A percentile compares a stretch with the other conserved stretches of the same genome.
phyloP scores from a whole-genome alignment of 2,329 filamentous ascomycete genomes.

The Exophiala bonariae region DNA sequence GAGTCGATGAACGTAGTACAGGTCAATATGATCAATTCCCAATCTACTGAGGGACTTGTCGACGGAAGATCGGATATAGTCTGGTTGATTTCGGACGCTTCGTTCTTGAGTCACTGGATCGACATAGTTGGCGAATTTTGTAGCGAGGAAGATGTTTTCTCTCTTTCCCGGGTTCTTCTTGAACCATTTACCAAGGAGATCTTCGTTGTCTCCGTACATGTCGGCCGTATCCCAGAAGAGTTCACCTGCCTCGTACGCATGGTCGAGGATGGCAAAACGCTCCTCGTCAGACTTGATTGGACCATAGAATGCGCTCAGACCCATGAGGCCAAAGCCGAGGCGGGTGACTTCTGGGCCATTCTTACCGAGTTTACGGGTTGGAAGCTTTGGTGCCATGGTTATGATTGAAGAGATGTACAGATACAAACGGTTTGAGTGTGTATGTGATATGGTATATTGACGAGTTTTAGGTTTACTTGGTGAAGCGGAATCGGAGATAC shows the following conservation, averaged over 20 bases:
- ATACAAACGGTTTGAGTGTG: too few relatives aligned
- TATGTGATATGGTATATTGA: too few relatives aligned
- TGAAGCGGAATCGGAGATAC: too few relatives aligned
- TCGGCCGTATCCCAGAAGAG: conserved; percentile 37
- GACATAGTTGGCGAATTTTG: conserved; percentile 27
- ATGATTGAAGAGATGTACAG: too few relatives aligned
- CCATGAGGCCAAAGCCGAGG: conserved; percentile 30
- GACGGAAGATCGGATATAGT: conserved; percentile 32
- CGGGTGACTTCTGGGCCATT: conserved; percentile 33
- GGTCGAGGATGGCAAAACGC: conserved; percentile 45
- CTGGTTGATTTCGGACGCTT: conserved; percentile 29
- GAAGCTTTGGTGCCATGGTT: conserved; percentile 19
- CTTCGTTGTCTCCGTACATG: conserved; percentile 34
- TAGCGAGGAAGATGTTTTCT: conserved; percentile 29
- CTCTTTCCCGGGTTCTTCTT: conserved; percentile 26
- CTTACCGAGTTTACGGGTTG: conserved; percentile 31
- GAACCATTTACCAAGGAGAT: conserved; percentile 34
- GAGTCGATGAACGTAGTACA: conserved; percentile 47
- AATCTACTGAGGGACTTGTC: conserved; percentile 33
- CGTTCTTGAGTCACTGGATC: conserved; percentile 24
- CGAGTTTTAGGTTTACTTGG: too few relatives aligned
- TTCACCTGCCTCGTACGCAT: conserved; percentile 33
- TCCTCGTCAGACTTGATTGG: conserved; percentile 47
- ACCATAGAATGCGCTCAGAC: conserved; percentile 46
- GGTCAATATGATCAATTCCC: conserved; percentile 41